Evolutionary conservation across 352 stramenopile species (phyloP).

Genomic region (Elongisporangium anandrum): DNA sequence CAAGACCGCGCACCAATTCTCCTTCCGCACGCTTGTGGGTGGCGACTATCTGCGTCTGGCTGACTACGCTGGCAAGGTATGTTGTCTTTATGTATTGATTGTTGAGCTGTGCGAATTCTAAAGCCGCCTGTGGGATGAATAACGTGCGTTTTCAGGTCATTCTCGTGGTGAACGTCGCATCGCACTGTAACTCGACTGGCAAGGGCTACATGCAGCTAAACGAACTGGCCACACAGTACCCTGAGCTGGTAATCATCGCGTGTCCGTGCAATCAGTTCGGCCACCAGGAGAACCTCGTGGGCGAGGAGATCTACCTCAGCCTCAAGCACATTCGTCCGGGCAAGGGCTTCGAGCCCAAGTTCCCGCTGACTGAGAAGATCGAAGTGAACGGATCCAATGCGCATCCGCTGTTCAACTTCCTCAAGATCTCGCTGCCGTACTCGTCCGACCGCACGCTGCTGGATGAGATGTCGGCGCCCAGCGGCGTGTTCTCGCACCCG

Average conservation of each 20-base stretch:
- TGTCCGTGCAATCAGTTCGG: slow-evolving; percentile 82
- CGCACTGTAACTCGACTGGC: slow-evolving; percentile 76
- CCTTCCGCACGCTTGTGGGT: slow-evolving; percentile 60
- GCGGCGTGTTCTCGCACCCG: slow-evolving; percentile 73
- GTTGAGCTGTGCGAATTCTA: neutral
- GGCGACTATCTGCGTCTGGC: slow-evolving; percentile 59
- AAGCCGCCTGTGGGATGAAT: neutral
- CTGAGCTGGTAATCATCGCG: slow-evolving; percentile 64
- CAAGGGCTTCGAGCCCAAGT: slow-evolving; percentile 64
- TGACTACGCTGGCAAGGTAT: slow-evolving; percentile 56
- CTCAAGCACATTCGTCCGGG: slow-evolving; percentile 70
- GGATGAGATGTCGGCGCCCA: slow-evolving; percentile 74
- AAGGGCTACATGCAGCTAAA: slow-evolving; percentile 75
- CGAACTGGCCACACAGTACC: slow-evolving; percentile 53
- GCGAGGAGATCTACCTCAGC: slow-evolving; percentile 74
- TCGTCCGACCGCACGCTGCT: slow-evolving; percentile 68
- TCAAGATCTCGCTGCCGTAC: slow-evolving; percentile 65
- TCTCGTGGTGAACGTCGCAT: slow-evolving; percentile 77
- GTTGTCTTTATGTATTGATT: neutral
- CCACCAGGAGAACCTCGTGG: slow-evolving; percentile 79
- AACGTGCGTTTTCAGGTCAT: slow-evolving; percentile 15
- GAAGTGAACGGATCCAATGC: slow-evolving; percentile 79
- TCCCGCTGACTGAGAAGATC: slow-evolving; percentile 73
- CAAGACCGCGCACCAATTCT: slow-evolving; percentile 74
- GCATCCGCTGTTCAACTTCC: slow-evolving; percentile 77